Base-by-base conservation (phyloP, 768 basidiomycete genomes). In the Boletus subparvulus region DNA sequence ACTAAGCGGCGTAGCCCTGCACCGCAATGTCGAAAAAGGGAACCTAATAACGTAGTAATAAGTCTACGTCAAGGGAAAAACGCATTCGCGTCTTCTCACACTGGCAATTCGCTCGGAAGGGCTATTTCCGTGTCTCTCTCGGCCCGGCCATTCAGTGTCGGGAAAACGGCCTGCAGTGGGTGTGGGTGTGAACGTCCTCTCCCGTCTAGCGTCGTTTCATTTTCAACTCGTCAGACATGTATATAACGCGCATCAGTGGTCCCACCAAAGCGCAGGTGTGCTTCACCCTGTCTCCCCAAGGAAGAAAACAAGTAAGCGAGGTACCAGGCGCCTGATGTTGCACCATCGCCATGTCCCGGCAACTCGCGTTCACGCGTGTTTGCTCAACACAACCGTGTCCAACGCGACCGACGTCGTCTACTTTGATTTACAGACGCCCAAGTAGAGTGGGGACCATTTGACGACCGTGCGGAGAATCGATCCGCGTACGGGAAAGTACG, bases 401-500 rank as follows among this genome's bases (percentile, higher is more conserved):
- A 77, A 73, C 53, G 65, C 56, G 35, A 69, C 64, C 54, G 77
- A 78, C 59, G 64, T 63, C 56, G 64, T 74, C 52, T 75, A 74
- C 68, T 78, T 73, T 55, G 77, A 78, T 53, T 60, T 78, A 51
- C 65, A 70, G 37, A 78, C 76, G 33, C 75, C 73, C 17, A n/a
- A n/a, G n/a, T n/a, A n/a, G 65, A 69, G 41, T 74, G 75, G 76
- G 73, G 71, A 48, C 61, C 67, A 67, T 45, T 39, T 61, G 60
- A 78, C 77, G 59, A 72, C 65, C 50, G 60, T 78, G 41, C 62
- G 63, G 41, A 64, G 71, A 47, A 66, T 75, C 24, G 69, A 76
- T 60, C 47, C 64, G 6, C 65, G 65, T 41, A 70, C 64, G 26
- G 59, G 63, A 30, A 59, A 52, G 59, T 75, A 73, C 54, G 63